Conservation (phyloP, 2,329 filamentous ascomycete species). For the Claviceps pusilla region DNA sequence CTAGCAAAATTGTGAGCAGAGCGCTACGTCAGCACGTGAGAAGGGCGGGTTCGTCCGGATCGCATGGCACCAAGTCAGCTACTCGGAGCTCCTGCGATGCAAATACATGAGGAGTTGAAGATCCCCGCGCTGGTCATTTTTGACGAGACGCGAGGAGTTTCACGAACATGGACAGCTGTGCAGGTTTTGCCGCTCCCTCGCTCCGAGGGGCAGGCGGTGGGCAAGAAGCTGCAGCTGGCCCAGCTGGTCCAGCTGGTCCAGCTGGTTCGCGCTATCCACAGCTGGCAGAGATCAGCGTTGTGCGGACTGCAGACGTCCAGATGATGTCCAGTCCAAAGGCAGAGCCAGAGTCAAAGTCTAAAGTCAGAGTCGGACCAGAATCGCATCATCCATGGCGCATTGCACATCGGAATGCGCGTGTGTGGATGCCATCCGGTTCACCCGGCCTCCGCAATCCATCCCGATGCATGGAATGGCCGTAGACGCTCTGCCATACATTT, state of each 20-base stretch:
- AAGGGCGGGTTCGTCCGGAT: neutral
- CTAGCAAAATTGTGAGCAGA: neutral
- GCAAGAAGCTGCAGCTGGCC: neutral
- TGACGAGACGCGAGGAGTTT: neutral
- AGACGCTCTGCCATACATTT: neutral
- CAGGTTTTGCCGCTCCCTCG: neutral
- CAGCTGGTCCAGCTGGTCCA: neutral
- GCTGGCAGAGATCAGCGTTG: neutral
- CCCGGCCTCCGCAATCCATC: neutral
- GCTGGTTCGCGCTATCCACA: neutral
- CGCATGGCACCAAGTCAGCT: neutral
- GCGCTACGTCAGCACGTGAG: neutral
- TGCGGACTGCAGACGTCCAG: no score
- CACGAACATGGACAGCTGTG: neutral
- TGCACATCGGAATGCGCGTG: no score
- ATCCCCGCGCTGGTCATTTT: neutral
- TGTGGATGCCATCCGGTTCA: no score
- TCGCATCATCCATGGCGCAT: no score
- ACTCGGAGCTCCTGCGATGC: neutral
- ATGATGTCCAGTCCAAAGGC: no score
- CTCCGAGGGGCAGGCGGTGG: slow-evolving; percentile 2
- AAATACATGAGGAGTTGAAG: neutral
- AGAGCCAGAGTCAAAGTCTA: no score
- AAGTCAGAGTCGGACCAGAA: no score
- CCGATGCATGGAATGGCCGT: no score